These are phyloP conservation scores for Yamadazyma laniorum DNA, from an alignment of 805 yeast genomes.

Conservation along the genomic window DNA sequence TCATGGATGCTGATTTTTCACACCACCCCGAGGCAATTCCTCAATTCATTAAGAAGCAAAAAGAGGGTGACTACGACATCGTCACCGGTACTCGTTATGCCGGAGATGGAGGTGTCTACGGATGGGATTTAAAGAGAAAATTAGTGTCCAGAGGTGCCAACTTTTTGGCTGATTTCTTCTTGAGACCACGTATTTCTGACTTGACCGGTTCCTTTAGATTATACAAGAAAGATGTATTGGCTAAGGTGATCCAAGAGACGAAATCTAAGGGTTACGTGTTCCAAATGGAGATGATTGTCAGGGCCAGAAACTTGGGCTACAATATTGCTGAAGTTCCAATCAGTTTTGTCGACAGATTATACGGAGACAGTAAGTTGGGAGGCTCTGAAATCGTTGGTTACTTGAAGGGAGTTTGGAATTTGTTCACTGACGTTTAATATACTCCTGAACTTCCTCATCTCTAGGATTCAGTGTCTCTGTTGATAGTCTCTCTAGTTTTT, in stretches of 20 bases:
- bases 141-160: constrained; percentile 78
- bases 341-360: constrained; percentile 72
- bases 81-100: constrained; percentile 67
- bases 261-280: constrained; percentile 77
- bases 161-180: constrained; percentile 67
- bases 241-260: constrained; percentile 64
- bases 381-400: constrained; percentile 80
- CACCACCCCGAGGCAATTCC: constrained; percentile 83
- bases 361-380: constrained; percentile 77
- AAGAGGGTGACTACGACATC: constrained; percentile 49
- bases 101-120: constrained; percentile 79
- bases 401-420: constrained; percentile 71
- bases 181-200: constrained; percentile 71
- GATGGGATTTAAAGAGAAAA: constrained; percentile 81
- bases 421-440: constrained; percentile 56
- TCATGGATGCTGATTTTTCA: constrained; percentile 83
- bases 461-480: neutral
- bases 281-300: constrained; percentile 88
- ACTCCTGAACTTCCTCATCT: neutral
- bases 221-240: constrained; percentile 67
- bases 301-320: constrained; percentile 73
- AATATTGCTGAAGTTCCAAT: constrained; percentile 78
- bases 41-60: constrained; percentile 65
- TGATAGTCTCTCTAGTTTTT: neutral
- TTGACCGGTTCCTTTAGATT: constrained; percentile 76